Conservation (phyloP, 495 filamentous ascomycete genomes). For the Aspergillus olivimuriae region DNA sequence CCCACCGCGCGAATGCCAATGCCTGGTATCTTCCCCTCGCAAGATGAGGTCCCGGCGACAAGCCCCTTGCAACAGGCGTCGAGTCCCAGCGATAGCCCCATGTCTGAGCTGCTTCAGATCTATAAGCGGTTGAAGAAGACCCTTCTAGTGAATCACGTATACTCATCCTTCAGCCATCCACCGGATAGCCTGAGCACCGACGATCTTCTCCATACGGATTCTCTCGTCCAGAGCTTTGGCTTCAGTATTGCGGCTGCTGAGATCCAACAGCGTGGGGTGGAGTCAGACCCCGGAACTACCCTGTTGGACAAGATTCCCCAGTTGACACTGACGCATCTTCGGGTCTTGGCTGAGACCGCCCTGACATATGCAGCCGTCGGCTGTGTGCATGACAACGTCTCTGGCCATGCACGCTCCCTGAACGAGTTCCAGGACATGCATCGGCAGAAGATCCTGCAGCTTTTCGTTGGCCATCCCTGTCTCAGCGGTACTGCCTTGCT, state of each 20-base stretch:
- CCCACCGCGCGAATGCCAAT: conserved; percentile 35
- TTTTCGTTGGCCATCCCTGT: conserved; percentile 59
- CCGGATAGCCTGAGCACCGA: conserved; percentile 33
- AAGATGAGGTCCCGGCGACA: conserved; percentile 27
- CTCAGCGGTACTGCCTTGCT: conserved; percentile 29
- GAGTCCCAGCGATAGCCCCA: conserved; percentile 34
- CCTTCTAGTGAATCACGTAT: conserved; percentile 62
- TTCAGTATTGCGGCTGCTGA: conserved; percentile 87
- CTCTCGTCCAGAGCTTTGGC: conserved; percentile 67
- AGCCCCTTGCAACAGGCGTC: conserved; percentile 31
- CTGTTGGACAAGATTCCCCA: conserved; percentile 81
- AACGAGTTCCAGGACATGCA: conserved; percentile 65
- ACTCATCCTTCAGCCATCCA: conserved; percentile 39
- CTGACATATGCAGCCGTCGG: conserved; percentile 78
- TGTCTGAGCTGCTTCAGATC: conserved; percentile 69
- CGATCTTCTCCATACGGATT: conserved; percentile 57
- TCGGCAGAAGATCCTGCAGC: conserved; percentile 66
- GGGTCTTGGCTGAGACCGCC: conserved; percentile 82
- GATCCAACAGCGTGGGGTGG: conserved; percentile 84
- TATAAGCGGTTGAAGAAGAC: conserved; percentile 79
- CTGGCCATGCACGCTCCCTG: conserved; percentile 51
- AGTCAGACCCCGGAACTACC: conserved; percentile 66
- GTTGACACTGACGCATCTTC: conserved; percentile 77
- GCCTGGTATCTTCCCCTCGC: conserved; percentile 38
- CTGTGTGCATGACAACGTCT: conserved; percentile 46